phyloP scores from a whole-genome alignment of 257 asterid genomes.

The Capsicum baccatum region DNA sequence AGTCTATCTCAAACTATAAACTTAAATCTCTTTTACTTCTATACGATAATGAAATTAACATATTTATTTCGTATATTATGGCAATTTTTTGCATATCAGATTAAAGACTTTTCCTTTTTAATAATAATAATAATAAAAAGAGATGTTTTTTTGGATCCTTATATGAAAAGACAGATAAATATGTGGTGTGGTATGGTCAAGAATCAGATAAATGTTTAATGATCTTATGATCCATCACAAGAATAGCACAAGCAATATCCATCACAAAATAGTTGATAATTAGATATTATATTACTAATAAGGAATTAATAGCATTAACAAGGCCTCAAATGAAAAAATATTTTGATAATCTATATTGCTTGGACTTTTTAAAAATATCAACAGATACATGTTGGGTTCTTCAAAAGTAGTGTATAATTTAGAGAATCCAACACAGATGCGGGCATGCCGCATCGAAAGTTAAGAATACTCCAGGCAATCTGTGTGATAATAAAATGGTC shows the following conservation, averaged over 20 bases:
- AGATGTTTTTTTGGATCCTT: not conserved
- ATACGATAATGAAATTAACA: not conserved
- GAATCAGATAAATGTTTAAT: not conserved
- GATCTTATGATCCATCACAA: not conserved
- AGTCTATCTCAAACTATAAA: too few relatives aligned
- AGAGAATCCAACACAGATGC: too few relatives aligned
- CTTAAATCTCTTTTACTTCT: not conserved
- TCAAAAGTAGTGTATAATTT: too few relatives aligned
- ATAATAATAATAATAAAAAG: not conserved
- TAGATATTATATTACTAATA: too few relatives aligned
- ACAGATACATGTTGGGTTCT: too few relatives aligned
- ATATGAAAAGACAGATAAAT: not conserved
- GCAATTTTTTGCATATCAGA: not conserved
- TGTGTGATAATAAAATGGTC: not conserved
- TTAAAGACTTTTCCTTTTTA: not conserved
- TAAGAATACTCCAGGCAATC: too few relatives aligned
- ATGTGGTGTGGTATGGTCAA: not conserved
- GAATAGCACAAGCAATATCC: not conserved
- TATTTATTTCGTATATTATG: not conserved
- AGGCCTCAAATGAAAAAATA: too few relatives aligned
- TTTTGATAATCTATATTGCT: too few relatives aligned
- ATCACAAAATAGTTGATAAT: not conserved
- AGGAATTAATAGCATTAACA: too few relatives aligned
- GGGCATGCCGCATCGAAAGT: too few relatives aligned
- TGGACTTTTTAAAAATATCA: too few relatives aligned